Conservation (phyloP, 169 alveolate species). For the Blepharisma undulans region DNA sequence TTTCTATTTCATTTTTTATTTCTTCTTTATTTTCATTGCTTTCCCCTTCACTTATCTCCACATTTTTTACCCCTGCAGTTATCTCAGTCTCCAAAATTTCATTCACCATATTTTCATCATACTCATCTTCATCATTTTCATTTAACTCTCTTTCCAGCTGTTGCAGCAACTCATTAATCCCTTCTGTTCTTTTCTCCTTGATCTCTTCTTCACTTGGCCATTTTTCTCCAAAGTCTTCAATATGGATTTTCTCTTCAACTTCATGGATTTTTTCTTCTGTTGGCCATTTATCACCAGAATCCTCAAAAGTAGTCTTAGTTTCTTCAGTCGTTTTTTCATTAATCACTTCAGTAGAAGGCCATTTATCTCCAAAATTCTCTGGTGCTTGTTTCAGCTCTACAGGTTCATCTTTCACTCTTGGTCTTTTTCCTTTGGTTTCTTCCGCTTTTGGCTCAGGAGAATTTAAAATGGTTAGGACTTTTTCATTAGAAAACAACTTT, state of each 20-base stretch:
- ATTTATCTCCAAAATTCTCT: neutral
- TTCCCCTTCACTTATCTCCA: neutral
- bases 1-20: neutral
- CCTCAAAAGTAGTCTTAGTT: neutral
- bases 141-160: neutral
- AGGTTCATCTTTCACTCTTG: neutral
- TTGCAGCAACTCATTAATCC: neutral
- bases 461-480: neutral
- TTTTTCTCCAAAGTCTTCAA: conserved; percentile 1
- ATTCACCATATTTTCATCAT: neutral
- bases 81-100: neutral
- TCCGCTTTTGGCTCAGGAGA: neutral
- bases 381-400: neutral
- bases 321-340: neutral
- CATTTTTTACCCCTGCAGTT: neutral
- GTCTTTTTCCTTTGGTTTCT: neutral
- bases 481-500: conserved; percentile 39
- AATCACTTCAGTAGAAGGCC: neutral
- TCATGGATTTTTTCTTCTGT: neutral
- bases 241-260: neutral
- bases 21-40: neutral
- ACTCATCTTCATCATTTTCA: conserved; percentile 12
- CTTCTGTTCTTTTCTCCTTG: neutral
- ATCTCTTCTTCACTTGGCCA: conserved; percentile 18
- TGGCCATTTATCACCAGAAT: neutral